These are phyloP conservation scores for Epichloe elymi DNA, from an alignment of 2,329 filamentous ascomycete species.

Conservation along the genomic window DNA sequence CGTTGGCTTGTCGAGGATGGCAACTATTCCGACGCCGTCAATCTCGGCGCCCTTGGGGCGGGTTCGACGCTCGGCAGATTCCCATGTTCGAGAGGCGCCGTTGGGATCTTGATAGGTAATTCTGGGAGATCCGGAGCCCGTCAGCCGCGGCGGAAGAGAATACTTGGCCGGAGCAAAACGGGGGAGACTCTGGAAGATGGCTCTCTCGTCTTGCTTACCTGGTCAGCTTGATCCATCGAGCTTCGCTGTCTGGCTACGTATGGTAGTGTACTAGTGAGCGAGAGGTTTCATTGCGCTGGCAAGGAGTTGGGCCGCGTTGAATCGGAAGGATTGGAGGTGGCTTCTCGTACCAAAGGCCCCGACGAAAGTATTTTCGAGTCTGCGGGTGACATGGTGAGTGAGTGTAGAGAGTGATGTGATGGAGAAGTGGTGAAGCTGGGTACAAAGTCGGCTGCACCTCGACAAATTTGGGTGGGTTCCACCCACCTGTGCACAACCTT, in stretches of 20 bases:
- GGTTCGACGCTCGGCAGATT: slow-evolving; percentile 59
- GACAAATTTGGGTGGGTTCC: too few relatives aligned
- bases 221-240: slow-evolving; percentile 46
- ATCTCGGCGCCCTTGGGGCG: slow-evolving; percentile 48
- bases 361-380: slow-evolving; percentile 30
- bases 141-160: background rate
- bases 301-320: background rate
- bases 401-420: too few relatives aligned
- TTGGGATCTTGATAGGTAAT: slow-evolving; percentile 52
- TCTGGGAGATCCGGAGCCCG: slow-evolving; percentile 18
- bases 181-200: background rate
- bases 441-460: too few relatives aligned
- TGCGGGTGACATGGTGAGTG: slow-evolving; percentile 24
- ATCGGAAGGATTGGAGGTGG: background rate
- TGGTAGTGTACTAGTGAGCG: background rate
- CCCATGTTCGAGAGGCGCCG: slow-evolving; percentile 50
- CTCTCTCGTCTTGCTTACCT: slow-evolving; percentile 27
- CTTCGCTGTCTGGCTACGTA: slow-evolving; percentile 34
- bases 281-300: background rate
- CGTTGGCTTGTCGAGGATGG: slow-evolving; percentile 44
- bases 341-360: slow-evolving; percentile 28
- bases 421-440: too few relatives aligned
- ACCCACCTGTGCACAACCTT: too few relatives aligned
- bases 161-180: background rate
- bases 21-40: slow-evolving; percentile 62